Evolutionary conservation across 495 filamentous ascomycete genomes (phyloP), one percentile per base, ranked within the genome.

Genomic region (Venustampulla echinocandica): DNA sequence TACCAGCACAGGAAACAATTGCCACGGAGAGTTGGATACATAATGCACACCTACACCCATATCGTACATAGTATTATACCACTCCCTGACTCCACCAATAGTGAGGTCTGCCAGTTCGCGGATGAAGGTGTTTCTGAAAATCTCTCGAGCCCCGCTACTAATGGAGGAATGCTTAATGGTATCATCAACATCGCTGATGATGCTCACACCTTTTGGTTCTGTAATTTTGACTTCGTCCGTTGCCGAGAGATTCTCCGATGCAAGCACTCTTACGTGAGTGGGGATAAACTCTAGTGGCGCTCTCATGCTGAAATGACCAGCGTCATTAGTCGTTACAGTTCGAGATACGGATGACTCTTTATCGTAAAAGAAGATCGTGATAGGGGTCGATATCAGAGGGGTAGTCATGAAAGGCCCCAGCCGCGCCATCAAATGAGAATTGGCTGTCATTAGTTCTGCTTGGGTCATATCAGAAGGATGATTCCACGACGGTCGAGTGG

Each of bases 141-240:
- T 94, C 61, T 99, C 92, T 32, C 85, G 82, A 0, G 90, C 81
- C 0, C 93, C 92, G 50, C 76, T 74, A 4, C 75, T 70, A 53
- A 99, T 92, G 11, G 85, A 92, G 1, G 93, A 96, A 54, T 88
- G 87, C 60, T 99, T 99, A 49, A 99, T 84, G 0, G 92, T 99
- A 63, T 99, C 92, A 58, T 99, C 92, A 48, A 99, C 90, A 56
- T 99, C 92, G 59, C 87, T 96, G 57, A 99, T 96, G 43, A 99
- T 46, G 58, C 90, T 96, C 52, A 99, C 73, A 18, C 92, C 92
- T n/a, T 62, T 68, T 0, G 84, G 74, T 43, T 93, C 83, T 14
- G 84, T 85, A 21, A 95, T 69, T 30, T 77, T 68, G 27, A 97
- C 73, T 11, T 80, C 74, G 50, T 87, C 81, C 0, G 80, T 82